Percentiles rank a stretch among this genome's conserved stretches.
These are phyloP conservation scores for Calonectria pseudoturangicola DNA, from an alignment of 2,329 filamentous ascomycete species.

Conservation along the genomic window DNA sequence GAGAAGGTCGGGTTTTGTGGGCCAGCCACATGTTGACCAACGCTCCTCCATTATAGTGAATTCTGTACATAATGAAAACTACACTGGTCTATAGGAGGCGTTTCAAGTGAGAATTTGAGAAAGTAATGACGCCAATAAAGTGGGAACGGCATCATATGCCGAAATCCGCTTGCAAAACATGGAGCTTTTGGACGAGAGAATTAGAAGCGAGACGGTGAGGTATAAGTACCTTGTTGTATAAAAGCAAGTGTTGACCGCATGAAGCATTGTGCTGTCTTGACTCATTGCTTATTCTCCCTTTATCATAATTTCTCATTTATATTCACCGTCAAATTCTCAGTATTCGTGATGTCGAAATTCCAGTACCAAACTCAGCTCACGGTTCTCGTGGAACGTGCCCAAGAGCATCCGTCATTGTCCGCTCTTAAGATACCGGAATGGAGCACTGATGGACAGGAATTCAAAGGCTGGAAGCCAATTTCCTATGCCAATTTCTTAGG, in stretches of 20 bases:
- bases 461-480: neutral
- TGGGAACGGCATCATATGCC: constrained; percentile 3
- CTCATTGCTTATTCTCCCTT: neutral
- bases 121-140: constrained; percentile 8
- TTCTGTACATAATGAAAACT: constrained; percentile 21
- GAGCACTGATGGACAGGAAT: neutral
- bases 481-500: neutral
- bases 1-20: neutral
- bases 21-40: neutral
- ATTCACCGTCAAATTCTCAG: too few species aligned
- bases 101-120: neutral
- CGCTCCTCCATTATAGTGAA: constrained; percentile 6
- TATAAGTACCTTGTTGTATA: neutral
- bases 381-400: neutral
- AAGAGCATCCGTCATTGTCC: neutral
- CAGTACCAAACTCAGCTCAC: constrained; percentile 16
- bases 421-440: constrained; percentile 11
- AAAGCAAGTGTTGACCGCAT: neutral
- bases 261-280: too few species aligned
- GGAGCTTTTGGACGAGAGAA: neutral
- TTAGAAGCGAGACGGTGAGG: too few species aligned
- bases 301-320: too few species aligned
- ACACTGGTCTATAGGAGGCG: neutral
- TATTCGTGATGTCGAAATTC: neutral
- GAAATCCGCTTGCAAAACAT: neutral